phyloP scores from a whole-genome alignment of 192 early-diverging fungal species.

The Thoreauomyces humboldtii region DNA sequence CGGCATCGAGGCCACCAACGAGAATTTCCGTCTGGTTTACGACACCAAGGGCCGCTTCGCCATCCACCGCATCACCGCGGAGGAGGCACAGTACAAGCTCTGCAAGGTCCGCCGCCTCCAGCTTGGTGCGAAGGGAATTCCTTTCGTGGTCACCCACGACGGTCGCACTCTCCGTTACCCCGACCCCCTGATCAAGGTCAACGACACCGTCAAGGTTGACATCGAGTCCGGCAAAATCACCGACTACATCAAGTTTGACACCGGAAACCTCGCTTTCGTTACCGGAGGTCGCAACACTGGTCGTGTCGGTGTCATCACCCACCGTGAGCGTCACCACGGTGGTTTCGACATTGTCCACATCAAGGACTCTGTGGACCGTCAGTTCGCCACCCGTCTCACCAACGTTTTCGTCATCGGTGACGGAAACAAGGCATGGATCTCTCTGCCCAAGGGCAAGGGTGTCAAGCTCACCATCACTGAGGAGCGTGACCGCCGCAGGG shows the following conservation, averaged over 20 bases:
- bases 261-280: conserved; percentile 93
- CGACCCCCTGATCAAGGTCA: conserved; percentile 98
- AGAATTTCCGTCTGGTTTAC: conserved; percentile 99
- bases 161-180: conserved; percentile 99
- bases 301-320: conserved; percentile 92
- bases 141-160: conserved; percentile 97
- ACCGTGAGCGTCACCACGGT: conserved; percentile 95
- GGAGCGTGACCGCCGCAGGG: conserved; percentile 94
- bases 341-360: conserved; percentile 99
- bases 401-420: conserved; percentile 88
- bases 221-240: conserved; percentile 89
- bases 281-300: conserved; percentile 99
- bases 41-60: conserved; percentile 99
- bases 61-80: conserved; percentile 96
- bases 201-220: conserved; percentile 98
- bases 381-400: conserved; percentile 95
- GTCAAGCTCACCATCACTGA: conserved; percentile 97
- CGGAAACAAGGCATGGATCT: conserved; percentile 91
- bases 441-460: conserved; percentile 98
- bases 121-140: conserved; percentile 93
- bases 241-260: conserved; percentile 96
- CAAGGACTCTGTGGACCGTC: conserved; percentile 93
- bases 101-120: conserved; percentile 96
- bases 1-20: conserved; percentile 90
- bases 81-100: conserved; percentile 99